These are phyloP conservation scores for Avicennia marina DNA, from an alignment of 257 asterid species.

Conservation along the genomic window DNA sequence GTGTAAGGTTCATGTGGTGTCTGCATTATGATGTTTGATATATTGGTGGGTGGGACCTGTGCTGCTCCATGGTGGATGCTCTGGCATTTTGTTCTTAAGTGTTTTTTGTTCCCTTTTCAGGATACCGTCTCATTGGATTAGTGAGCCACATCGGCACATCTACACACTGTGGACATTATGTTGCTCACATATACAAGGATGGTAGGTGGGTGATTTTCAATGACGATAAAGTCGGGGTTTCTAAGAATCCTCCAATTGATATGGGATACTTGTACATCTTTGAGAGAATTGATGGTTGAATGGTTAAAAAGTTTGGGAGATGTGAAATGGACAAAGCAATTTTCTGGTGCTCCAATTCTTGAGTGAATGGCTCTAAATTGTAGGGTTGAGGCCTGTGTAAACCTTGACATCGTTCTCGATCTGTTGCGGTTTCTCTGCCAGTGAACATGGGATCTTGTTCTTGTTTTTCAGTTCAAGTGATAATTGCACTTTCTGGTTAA, in stretches of 20 bases:
- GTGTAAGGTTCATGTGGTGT: too few species aligned
- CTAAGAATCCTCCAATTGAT: conserved; percentile 81
- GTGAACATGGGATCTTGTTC: too few species aligned
- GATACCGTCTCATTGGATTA: conserved; percentile 69
- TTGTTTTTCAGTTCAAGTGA: too few species aligned
- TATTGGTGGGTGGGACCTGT: background rate
- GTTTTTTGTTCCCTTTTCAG: conserved; percentile 33
- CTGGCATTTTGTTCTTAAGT: background rate
- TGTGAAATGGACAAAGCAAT: too few species aligned
- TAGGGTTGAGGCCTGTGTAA: too few species aligned
- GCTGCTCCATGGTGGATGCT: background rate
- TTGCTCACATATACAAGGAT: conserved; percentile 77
- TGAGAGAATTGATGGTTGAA: conserved; percentile 64
- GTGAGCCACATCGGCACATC: conserved; percentile 97
- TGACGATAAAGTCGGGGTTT: conserved; percentile 80
- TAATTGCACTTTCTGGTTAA: too few species aligned
- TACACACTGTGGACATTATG: conserved; percentile 97
- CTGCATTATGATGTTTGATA: background rate
- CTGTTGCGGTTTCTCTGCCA: too few species aligned
- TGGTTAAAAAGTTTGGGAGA: too few species aligned
- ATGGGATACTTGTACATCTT: conserved; percentile 95
- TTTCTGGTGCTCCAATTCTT: too few species aligned
- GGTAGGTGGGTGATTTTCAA: conserved; percentile 95
- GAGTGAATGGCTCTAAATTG: too few species aligned
- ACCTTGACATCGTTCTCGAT: too few species aligned